Evolutionary conservation across 352 stramenopile genomes (phyloP).

Genomic region (Phytophthora aleatoria): DNA sequence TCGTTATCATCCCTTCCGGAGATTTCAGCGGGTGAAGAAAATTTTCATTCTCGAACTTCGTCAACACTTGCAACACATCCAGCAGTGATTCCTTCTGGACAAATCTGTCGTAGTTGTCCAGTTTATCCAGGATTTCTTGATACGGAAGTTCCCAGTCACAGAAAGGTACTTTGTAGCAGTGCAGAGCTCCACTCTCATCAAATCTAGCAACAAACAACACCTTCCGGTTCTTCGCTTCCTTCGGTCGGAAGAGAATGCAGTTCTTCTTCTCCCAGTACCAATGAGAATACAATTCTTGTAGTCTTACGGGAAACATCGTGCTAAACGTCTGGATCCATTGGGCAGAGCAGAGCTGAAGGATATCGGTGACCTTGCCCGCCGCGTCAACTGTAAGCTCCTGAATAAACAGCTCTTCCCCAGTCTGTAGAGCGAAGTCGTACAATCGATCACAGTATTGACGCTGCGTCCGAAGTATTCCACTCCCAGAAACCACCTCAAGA

Average conservation of each 20-base stretch:
- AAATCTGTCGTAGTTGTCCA: neutral
- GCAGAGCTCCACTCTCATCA: constrained; percentile 3
- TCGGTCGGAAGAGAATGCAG: constrained; percentile 43
- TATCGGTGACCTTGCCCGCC: neutral
- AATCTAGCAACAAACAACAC: constrained; percentile 35
- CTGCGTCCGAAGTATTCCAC: constrained; percentile 37
- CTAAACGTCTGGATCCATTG: constrained; percentile 33
- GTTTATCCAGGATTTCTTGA: neutral
- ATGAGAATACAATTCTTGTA: constrained; percentile 42
- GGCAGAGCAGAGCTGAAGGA: constrained; percentile 37
- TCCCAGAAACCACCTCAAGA: constrained; percentile 46
- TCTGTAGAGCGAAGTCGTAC: constrained; percentile 43
- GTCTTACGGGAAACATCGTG: constrained; percentile 25
- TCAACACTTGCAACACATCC: constrained; percentile 18
- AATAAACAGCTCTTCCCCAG: constrained; percentile 31
- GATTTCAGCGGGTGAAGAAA: constrained; percentile 43
- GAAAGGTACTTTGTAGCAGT: constrained; percentile 42
- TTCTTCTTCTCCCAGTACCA: constrained; percentile 52
- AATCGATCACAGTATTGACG: constrained; percentile 25
- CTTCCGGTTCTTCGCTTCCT: constrained; percentile 9
- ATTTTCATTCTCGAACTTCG: constrained; percentile 48
- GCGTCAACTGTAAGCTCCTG: constrained; percentile 28
- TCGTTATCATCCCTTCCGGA: neutral
- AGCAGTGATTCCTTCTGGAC: constrained; percentile 4
- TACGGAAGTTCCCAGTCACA: constrained; percentile 13